Conservation (phyloP, 768 basidiomycete genomes). For the Hemileccinum rubropunctum region DNA sequence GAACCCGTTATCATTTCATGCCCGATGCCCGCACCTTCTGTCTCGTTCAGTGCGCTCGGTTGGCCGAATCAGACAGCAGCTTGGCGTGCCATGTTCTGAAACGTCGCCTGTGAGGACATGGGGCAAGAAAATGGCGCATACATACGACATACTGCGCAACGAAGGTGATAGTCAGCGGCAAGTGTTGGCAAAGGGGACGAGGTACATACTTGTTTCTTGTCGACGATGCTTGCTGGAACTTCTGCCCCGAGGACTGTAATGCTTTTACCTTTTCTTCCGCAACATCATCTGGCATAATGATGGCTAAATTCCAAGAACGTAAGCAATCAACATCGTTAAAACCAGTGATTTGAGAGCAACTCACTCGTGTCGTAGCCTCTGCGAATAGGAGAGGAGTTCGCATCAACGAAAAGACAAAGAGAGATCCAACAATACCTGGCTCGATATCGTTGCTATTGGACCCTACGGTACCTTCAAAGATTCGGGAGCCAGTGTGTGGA, state of each 20-base stretch:
- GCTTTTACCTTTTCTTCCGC: constrained; percentile 90
- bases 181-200: neutral
- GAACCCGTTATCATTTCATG: constrained; percentile 43
- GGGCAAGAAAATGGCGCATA: constrained; percentile 9
- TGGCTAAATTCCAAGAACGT: constrained; percentile 50
- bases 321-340: neutral
- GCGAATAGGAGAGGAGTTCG: neutral
- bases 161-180: neutral
- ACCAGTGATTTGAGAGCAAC: neutral
- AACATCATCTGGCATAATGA: constrained; percentile 89
- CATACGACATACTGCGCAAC: constrained; percentile 60
- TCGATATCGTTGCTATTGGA: constrained; percentile 93
- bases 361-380: constrained; percentile 89
- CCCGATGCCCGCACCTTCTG: constrained; percentile 17
- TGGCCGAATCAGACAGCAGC: constrained; percentile 73
- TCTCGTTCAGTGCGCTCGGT: constrained; percentile 27
- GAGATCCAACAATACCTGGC: constrained; percentile 56
- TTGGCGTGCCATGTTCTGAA: constrained; percentile 82
- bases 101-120: neutral
- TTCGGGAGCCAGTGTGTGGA: constrained; percentile 85
- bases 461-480: constrained; percentile 97
- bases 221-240: constrained; percentile 97
- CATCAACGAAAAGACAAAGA: neutral
- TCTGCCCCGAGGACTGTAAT: constrained; percentile 74
- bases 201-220: constrained; percentile 80